phyloP scores from a whole-genome alignment of 2,329 filamentous ascomycete species.

The Aspergillus fischeri region DNA sequence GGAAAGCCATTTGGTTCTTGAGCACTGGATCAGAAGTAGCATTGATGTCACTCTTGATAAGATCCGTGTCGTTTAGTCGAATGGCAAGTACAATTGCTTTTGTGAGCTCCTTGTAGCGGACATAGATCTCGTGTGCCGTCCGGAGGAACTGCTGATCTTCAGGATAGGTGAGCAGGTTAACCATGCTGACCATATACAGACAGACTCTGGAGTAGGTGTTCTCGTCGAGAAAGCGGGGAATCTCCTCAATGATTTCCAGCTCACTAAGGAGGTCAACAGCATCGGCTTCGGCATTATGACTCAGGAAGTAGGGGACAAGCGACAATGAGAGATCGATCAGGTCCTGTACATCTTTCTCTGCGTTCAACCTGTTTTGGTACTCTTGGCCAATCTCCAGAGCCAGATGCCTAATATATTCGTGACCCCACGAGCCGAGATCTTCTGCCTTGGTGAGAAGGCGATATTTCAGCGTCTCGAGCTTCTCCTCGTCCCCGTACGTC shows the following conservation, averaged over 20 bases:
- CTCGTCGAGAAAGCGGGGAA: slow-evolving; percentile 84
- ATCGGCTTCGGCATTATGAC: slow-evolving; percentile 96
- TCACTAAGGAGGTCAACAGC: slow-evolving; percentile 96
- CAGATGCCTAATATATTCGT: slow-evolving; percentile 95
- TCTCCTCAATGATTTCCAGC: slow-evolving; percentile 91
- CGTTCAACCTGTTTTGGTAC: slow-evolving; percentile 79
- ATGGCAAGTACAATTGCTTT: slow-evolving; percentile 95
- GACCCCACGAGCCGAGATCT: slow-evolving; percentile 95
- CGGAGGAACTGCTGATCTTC: slow-evolving; percentile 94
- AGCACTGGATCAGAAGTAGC: slow-evolving; percentile 75
- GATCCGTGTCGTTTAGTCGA: slow-evolving; percentile 76
- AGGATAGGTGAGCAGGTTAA: slow-evolving; percentile 92
- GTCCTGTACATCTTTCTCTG: slow-evolving; percentile 79
- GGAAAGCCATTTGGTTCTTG: slow-evolving; percentile 90
- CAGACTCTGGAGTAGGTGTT: slow-evolving; percentile 92
- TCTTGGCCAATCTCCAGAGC: slow-evolving; percentile 95
- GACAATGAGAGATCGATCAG: slow-evolving; percentile 77
- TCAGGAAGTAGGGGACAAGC: slow-evolving; percentile 89
- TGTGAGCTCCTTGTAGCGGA: slow-evolving; percentile 84
- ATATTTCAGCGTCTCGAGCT: slow-evolving; percentile 94
- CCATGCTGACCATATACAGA: slow-evolving; percentile 98
- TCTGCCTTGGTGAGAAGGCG: slow-evolving; percentile 82
- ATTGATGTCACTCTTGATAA: slow-evolving; percentile 79
- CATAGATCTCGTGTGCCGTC: slow-evolving; percentile 90
- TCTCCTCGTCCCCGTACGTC: slow-evolving; percentile 96